Conservation (phyloP, 2,329 filamentous ascomycete species). For the Hawksworthiomyces lignivorus region DNA sequence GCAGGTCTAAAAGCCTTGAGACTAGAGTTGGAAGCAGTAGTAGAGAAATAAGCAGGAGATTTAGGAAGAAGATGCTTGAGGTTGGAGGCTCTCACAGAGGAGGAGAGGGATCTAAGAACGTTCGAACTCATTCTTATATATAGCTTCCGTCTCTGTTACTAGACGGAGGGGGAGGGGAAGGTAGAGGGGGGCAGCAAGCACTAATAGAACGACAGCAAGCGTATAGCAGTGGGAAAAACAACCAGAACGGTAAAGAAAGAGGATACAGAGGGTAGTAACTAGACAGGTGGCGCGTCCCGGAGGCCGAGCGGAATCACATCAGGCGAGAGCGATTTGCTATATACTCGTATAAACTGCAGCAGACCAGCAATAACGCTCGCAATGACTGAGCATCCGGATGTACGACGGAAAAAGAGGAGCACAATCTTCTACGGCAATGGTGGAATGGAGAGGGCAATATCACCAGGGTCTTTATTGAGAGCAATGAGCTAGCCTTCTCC, state of each 20-base stretch:
- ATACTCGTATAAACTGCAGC: not conserved
- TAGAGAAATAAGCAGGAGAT: not conserved
- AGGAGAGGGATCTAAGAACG: not conserved
- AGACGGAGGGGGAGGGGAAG: not conserved
- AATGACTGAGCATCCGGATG: too few relatives aligned
- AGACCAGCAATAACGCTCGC: constrained; percentile 3
- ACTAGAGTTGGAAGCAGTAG: not conserved
- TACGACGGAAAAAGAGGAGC: too few relatives aligned
- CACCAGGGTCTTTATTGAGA: too few relatives aligned
- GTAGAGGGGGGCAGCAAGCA: not conserved
- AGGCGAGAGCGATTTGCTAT: not conserved
- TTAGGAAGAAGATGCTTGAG: constrained; percentile 4
- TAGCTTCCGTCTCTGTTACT: not conserved
- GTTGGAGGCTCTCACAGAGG: not conserved
- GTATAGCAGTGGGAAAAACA: too few relatives aligned
- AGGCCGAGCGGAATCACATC: not conserved
- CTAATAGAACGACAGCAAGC: not conserved
- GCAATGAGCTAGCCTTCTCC: too few relatives aligned
- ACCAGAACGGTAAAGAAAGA: not conserved
- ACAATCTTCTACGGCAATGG: too few relatives aligned
- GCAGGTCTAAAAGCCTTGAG: not conserved
- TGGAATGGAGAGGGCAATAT: too few relatives aligned
- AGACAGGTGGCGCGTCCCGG: not conserved
- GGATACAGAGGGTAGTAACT: not conserved
- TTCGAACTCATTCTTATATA: constrained; percentile 7